A percentile compares a stretch with the other conserved stretches of the same genome.
phyloP scores from a whole-genome alignment of 257 asterid genomes.

The Catharanthus roseus region DNA sequence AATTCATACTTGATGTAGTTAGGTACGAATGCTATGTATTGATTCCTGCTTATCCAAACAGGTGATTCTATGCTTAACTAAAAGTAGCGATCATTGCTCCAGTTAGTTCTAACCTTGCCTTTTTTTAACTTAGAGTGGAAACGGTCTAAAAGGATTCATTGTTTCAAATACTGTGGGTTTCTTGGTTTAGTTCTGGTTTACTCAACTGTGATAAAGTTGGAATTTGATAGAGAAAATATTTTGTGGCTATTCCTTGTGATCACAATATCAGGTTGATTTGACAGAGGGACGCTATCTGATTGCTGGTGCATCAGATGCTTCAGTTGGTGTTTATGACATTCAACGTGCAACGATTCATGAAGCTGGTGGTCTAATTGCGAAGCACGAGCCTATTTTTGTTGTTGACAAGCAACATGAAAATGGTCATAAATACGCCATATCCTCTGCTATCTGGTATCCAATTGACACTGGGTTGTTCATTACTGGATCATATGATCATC shows the following conservation, averaged over 20 bases:
- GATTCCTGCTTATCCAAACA: not conserved
- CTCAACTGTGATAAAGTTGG: not conserved
- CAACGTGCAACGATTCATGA: slow-evolving; percentile 63
- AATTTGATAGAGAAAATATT: slow-evolving; percentile 13
- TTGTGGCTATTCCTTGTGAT: slow-evolving; percentile 42
- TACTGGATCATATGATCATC: slow-evolving; percentile 94
- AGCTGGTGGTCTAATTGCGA: slow-evolving; percentile 61
- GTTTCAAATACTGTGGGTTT: not conserved
- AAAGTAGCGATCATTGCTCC: not conserved
- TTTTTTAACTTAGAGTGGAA: not conserved
- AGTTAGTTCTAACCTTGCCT: not conserved
- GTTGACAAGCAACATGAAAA: slow-evolving; percentile 84
- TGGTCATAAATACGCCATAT: slow-evolving; percentile 73
- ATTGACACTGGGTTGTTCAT: slow-evolving; percentile 87
- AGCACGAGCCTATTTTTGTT: slow-evolving; percentile 57
- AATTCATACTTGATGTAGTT: not conserved
- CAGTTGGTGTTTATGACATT: slow-evolving; percentile 80
- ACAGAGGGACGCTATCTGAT: slow-evolving; percentile 91
- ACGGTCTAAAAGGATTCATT: not conserved
- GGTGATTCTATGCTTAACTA: not conserved
- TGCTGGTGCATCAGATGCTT: slow-evolving; percentile 87
- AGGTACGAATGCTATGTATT: not conserved
- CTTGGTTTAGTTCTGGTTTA: not conserved
- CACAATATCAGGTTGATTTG: slow-evolving; percentile 95
- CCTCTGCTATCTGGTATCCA: slow-evolving; percentile 96